Conservation (phyloP, 345 rosid genomes). For the Salix viminalis region DNA sequence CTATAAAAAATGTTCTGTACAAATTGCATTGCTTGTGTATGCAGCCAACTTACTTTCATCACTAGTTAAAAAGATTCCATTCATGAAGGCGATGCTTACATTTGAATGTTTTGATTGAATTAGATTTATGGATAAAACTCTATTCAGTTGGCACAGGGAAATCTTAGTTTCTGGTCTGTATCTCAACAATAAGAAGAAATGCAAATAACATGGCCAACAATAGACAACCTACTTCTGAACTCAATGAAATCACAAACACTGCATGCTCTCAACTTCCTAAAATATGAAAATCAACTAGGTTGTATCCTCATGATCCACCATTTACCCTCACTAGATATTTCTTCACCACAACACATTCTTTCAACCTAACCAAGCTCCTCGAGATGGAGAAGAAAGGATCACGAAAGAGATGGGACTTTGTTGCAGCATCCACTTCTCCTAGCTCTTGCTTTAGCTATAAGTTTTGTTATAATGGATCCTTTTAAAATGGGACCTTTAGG, state of each 20-base stretch:
- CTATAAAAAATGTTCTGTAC: not conserved
- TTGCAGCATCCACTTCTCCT: constrained; percentile 36
- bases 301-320: not conserved
- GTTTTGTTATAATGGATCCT: constrained; percentile 65
- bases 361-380: not conserved
- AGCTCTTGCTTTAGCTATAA: constrained; percentile 42
- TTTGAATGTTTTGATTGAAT: not conserved
- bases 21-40: not conserved
- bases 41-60: not conserved
- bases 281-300: not conserved
- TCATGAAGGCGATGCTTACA: not conserved
- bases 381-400: constrained; percentile 18
- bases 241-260: not conserved
- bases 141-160: not conserved
- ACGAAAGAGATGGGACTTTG: not conserved
- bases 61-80: not conserved
- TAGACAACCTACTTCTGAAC: constrained; percentile 15
- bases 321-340: not conserved
- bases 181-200: not conserved
- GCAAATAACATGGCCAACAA: constrained; percentile 21
- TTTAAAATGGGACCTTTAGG: constrained; percentile 73
- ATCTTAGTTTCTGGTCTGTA: not conserved
- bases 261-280: not conserved
- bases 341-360: not conserved
- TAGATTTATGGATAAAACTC: not conserved